Conservation (phyloP, 2,329 filamentous ascomycete species). For the Plenodomus biglobosus region DNA sequence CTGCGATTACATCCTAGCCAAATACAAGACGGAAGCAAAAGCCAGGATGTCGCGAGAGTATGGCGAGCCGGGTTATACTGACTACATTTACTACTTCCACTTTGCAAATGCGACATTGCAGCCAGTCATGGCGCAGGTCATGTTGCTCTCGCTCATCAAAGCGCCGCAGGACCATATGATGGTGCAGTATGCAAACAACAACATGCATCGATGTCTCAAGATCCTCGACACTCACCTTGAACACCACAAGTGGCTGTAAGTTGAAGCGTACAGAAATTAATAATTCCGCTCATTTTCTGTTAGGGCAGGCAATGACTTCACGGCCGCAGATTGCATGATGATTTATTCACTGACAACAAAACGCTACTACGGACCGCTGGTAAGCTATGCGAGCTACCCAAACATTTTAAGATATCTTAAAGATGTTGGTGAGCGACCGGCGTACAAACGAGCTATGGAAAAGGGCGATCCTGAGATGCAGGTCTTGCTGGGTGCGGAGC, state of each 20-base stretch:
- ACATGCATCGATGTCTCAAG: constrained; percentile 44
- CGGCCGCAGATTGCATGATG: constrained; percentile 64
- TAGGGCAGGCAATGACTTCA: constrained; percentile 56
- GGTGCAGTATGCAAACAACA: constrained; percentile 12
- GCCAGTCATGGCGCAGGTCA: constrained; percentile 34
- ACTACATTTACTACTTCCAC: constrained; percentile 66
- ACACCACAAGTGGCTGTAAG: constrained; percentile 52
- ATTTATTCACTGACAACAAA: constrained; percentile 63
- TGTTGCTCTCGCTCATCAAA: constrained; percentile 27
- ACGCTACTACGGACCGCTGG: constrained; percentile 42
- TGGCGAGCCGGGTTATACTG: constrained; percentile 52
- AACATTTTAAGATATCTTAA: constrained; percentile 22
- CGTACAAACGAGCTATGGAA: constrained; percentile 52
- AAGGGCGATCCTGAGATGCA: constrained; percentile 53
- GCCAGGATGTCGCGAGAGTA: constrained; percentile 31
- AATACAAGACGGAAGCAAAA: constrained; percentile 35
- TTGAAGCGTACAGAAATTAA: neutral
- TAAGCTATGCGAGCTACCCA: constrained; percentile 16
- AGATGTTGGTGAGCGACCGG: constrained; percentile 17
- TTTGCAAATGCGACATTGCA: constrained; percentile 49
- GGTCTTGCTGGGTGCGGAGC: constrained; percentile 15
- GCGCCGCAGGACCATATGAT: constrained; percentile 27
- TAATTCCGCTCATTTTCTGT: neutral
- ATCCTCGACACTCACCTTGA: constrained; percentile 53
- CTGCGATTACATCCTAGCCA: constrained; percentile 61